Evolutionary conservation across 192 early-diverging fungal genomes (phyloP).

Genomic region (Coemansia sp.): DNA sequence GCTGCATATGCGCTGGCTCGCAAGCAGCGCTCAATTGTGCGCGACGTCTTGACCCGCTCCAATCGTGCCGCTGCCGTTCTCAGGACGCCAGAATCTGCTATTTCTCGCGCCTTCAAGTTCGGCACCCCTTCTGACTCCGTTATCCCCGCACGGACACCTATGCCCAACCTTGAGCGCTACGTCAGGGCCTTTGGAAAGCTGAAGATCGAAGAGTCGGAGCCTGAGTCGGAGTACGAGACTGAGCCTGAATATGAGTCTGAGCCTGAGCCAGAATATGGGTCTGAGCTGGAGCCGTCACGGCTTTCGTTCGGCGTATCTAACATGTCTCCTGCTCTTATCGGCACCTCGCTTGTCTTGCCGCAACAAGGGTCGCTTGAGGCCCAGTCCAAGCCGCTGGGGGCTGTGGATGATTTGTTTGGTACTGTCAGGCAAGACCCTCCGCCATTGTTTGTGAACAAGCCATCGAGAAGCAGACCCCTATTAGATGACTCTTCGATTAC

Average conservation of each 20-base stretch:
- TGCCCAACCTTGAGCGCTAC: slow-evolving; percentile 51
- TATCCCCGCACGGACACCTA: slow-evolving; percentile 11
- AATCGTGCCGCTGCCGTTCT: slow-evolving; percentile 25
- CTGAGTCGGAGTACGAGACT: slow-evolving; percentile 9
- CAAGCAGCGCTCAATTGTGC: slow-evolving; percentile 29
- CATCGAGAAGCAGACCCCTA: no score
- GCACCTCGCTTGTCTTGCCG: neutral
- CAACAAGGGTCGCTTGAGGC: neutral
- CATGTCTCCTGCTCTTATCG: neutral
- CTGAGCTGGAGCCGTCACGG: neutral
- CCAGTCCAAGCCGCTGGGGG: neutral
- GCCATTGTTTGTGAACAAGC: no score
- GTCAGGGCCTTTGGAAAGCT: slow-evolving; percentile 47
- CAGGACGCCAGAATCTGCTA: slow-evolving; percentile 14
- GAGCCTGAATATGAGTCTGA: neutral
- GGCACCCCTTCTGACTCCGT: neutral
- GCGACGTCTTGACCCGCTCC: slow-evolving; percentile 28
- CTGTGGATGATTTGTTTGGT: neutral
- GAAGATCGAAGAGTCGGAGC: slow-evolving; percentile 19
- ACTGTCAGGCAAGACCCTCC: no score
- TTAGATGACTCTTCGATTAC: neutral
- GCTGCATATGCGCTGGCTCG: slow-evolving; percentile 30
- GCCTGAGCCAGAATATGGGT: neutral
- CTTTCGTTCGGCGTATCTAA: neutral
- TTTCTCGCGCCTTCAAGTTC: neutral